A percentile compares a stretch with the other conserved stretches of the same genome.
Evolutionary conservation across 306 rosid genomes (phyloP).

Genomic region (Pterocarpus santalinus): DNA sequence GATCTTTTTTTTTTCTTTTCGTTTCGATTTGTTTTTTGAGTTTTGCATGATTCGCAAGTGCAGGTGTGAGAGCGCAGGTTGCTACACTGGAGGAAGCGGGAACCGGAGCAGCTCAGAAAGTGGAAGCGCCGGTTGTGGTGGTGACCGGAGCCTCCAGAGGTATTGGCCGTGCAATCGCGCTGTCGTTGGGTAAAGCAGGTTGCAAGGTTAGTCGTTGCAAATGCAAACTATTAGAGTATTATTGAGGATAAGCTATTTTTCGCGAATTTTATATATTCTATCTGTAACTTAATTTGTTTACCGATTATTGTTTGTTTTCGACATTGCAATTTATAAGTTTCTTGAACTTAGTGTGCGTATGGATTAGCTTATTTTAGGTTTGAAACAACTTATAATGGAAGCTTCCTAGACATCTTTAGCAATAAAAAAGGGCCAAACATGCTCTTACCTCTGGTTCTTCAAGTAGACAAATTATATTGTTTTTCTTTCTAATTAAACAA

Average conservation of each 20-base stretch:
- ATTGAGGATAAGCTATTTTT: background rate
- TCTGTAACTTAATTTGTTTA: conserved; percentile 16
- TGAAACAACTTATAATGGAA: too few relatives aligned
- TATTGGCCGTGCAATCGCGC: conserved; percentile 86
- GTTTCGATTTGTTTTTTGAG: background rate
- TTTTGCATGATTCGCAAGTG: conserved; percentile 11
- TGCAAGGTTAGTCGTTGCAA: conserved; percentile 74
- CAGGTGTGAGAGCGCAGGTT: conserved; percentile 86
- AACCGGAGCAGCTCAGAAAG: conserved; percentile 56
- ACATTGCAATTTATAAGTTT: conserved; percentile 10
- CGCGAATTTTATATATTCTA: background rate
- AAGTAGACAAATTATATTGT: background rate
- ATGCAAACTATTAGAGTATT: background rate
- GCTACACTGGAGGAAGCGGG: conserved; percentile 72
- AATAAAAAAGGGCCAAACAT: background rate
- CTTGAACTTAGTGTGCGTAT: background rate
- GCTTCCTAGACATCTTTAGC: background rate
- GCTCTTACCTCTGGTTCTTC: conserved; percentile 15
- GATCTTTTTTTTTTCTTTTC: background rate
- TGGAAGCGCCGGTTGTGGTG: conserved; percentile 86
- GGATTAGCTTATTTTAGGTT: background rate
- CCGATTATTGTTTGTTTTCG: background rate
- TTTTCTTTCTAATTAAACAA: background rate
- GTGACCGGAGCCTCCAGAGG: conserved; percentile 98
- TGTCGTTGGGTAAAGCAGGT: conserved; percentile 88